Conservation (phyloP, 2,329 filamentous ascomycete species). For the Diaporthe australafricana region DNA sequence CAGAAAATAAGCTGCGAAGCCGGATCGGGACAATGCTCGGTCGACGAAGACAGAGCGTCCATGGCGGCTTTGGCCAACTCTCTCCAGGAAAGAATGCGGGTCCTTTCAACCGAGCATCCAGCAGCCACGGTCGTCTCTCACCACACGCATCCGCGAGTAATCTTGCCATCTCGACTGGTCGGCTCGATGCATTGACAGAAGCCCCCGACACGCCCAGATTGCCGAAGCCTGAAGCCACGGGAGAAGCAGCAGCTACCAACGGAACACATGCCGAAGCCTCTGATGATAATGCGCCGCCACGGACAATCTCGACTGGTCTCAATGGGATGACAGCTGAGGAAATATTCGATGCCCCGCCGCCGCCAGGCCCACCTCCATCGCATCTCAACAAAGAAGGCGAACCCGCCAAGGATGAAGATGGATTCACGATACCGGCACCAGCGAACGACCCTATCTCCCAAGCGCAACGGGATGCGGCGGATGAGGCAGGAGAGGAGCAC, state of each 20-base stretch:
- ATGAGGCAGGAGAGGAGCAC: constrained; percentile 56
- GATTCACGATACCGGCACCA: constrained; percentile 77
- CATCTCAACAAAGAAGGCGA: constrained; percentile 52
- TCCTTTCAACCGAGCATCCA: constrained; percentile 72
- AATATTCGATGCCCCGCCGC: constrained; percentile 63
- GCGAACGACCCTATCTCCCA: constrained; percentile 76
- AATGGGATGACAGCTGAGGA: constrained; percentile 63
- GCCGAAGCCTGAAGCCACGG: constrained; percentile 36
- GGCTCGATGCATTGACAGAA: constrained; percentile 69
- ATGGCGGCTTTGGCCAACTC: constrained; percentile 69
- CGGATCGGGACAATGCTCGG: constrained; percentile 78
- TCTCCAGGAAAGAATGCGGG: constrained; percentile 64
- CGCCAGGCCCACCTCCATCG: constrained; percentile 62
- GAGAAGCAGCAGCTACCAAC: constrained; percentile 29
- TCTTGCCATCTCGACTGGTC: constrained; percentile 63
- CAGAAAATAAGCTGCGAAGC: constrained; percentile 69
- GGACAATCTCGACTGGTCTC: constrained; percentile 49
- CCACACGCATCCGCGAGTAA: constrained; percentile 71
- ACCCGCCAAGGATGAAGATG: constrained; percentile 76
- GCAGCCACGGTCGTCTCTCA: constrained; percentile 72
- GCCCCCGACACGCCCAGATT: constrained; percentile 57
- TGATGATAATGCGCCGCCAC: not conserved
- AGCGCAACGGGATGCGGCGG: constrained; percentile 75
- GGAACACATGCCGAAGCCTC: constrained; percentile 42
- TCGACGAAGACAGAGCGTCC: constrained; percentile 73